A percentile compares a stretch with the other conserved stretches of the same genome.
Conservation (phyloP, 345 rosid genomes). For the Hibiscus syriacus region DNA sequence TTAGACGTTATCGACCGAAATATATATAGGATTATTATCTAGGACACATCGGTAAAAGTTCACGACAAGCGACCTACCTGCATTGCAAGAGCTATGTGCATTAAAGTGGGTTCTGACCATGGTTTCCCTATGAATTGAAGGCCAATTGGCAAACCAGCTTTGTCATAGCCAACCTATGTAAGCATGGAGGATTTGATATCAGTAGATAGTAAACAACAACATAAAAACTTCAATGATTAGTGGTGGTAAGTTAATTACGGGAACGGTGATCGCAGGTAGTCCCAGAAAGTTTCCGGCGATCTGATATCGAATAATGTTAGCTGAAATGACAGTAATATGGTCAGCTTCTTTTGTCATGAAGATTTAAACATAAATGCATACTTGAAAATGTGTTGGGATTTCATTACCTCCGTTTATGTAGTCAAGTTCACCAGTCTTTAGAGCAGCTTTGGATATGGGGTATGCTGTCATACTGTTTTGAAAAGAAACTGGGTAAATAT, state of each 20-base stretch:
- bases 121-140: conserved; percentile 73
- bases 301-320: conserved; percentile 56
- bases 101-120: conserved; percentile 62
- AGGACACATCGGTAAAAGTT: neutral
- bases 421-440: conserved; percentile 65
- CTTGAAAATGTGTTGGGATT: neutral
- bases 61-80: conserved; percentile 31
- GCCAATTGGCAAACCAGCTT: conserved; percentile 55
- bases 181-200: neutral
- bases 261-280: conserved; percentile 60
- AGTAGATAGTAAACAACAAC: neutral
- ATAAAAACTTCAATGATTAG: neutral
- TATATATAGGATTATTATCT: neutral
- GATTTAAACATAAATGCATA: neutral
- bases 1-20: neutral
- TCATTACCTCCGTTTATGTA: conserved; percentile 62
- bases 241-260: conserved; percentile 28
- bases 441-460: conserved; percentile 33
- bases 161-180: conserved; percentile 60
- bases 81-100: conserved; percentile 52
- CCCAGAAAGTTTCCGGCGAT: conserved; percentile 79
- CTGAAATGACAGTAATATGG: conserved; percentile 30
- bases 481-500: neutral
- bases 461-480: conserved; percentile 57
- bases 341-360: conserved; percentile 4